phyloP scores from a whole-genome alignment of 2,329 filamentous ascomycete species.

The Exophiala xenobiotica region DNA sequence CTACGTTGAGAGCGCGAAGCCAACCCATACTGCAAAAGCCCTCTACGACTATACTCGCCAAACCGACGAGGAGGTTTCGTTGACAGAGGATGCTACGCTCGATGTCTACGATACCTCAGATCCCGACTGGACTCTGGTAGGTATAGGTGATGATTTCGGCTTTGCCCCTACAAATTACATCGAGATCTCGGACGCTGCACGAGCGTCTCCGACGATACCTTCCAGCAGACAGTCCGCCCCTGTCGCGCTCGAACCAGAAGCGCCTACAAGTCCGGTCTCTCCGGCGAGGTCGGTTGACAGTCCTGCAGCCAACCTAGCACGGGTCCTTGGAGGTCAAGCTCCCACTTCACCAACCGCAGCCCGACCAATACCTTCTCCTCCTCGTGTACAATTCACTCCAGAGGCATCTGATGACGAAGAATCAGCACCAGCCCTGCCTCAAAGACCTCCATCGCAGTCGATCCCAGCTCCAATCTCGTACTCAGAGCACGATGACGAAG shows the following conservation, averaged over 20 bases:
- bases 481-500: slow-evolving; percentile 41
- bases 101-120: slow-evolving; percentile 87
- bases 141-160: slow-evolving; percentile 79
- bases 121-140: slow-evolving; percentile 94
- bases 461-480: slow-evolving; percentile 39
- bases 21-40: slow-evolving; percentile 73
- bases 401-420: slow-evolving; percentile 68
- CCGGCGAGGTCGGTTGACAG: slow-evolving; percentile 49
- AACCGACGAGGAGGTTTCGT: slow-evolving; percentile 96
- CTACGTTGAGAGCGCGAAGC: slow-evolving; percentile 80
- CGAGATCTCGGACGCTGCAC: slow-evolving; percentile 60
- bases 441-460: slow-evolving; percentile 57
- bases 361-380: slow-evolving; percentile 37
- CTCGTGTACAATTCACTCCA: slow-evolving; percentile 58
- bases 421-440: slow-evolving; percentile 61
- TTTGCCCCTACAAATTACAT: slow-evolving; percentile 98
- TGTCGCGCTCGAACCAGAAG: slow-evolving; percentile 30
- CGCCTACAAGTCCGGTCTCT: slow-evolving; percentile 31
- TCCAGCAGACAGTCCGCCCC: slow-evolving; percentile 29
- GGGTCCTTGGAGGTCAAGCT: slow-evolving; percentile 41
- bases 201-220: slow-evolving; percentile 48
- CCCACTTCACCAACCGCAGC: slow-evolving; percentile 34
- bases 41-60: slow-evolving; percentile 97
- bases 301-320: slow-evolving; percentile 60
- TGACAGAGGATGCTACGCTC: slow-evolving; percentile 80